These are phyloP conservation scores for Cyclotella distinguenda DNA, from an alignment of 108 stramenopile species.

Conservation along the genomic window DNA sequence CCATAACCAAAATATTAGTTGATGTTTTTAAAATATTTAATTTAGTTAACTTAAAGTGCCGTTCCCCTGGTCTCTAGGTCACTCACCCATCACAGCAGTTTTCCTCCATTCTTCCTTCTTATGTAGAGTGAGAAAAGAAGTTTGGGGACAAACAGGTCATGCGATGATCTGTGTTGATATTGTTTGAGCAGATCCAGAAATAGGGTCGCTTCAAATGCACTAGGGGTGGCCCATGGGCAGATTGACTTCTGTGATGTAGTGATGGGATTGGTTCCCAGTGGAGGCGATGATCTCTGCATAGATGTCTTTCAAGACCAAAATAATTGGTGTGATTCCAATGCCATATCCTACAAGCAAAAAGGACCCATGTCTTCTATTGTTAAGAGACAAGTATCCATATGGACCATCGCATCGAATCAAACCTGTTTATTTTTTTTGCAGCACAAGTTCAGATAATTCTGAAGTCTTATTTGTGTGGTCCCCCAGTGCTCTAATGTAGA, in stretches of 20 bases:
- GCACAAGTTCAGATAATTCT: slow-evolving; percentile 24
- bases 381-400: slow-evolving; percentile 20
- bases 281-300: neutral
- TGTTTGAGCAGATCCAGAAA: slow-evolving; percentile 14
- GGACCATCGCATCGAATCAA: slow-evolving; percentile 30
- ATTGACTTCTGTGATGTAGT: slow-evolving; percentile 1
- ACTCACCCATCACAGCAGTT: no score
- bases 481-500: slow-evolving; percentile 33
- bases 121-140: no score
- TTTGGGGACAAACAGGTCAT: no score
- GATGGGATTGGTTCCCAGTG: neutral
- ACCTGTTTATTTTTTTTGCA: slow-evolving; percentile 16
- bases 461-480: slow-evolving; percentile 20
- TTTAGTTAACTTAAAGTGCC: no score
- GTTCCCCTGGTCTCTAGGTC: no score
- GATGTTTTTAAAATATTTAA: no score
- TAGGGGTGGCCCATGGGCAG: slow-evolving; percentile 13
- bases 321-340: slow-evolving; percentile 25
- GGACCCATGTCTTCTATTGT: slow-evolving; percentile 20
- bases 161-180: no score
- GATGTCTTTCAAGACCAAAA: slow-evolving; percentile 25
- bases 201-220: slow-evolving; percentile 10
- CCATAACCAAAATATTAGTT: no score
- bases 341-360: slow-evolving; percentile 20
- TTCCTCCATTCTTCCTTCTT: no score